A percentile compares a stretch with the other conserved stretches of the same genome.
Evolutionary conservation across 1,139 yeast species (phyloP).

Genomic region (Debaryomyces fabryi): DNA sequence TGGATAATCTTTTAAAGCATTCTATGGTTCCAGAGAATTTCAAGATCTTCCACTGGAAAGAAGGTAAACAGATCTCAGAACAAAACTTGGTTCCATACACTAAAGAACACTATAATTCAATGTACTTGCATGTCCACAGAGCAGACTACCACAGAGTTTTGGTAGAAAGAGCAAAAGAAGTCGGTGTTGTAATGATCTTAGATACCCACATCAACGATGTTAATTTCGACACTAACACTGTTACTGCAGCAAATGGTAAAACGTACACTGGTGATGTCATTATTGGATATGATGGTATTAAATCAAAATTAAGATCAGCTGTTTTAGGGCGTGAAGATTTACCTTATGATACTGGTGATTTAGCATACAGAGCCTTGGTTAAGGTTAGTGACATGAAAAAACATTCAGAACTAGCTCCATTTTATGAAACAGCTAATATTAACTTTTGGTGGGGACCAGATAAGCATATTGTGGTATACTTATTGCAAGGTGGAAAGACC

Average conservation of each 20-base stretch:
- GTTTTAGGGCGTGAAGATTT: conserved; percentile 21
- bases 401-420: conserved; percentile 25
- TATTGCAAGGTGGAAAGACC: conserved; percentile 20
- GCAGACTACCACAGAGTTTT: conserved; percentile 33
- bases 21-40: conserved; percentile 29
- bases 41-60: conserved; percentile 25
- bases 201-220: conserved; percentile 24
- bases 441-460: conserved; percentile 38
- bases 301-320: conserved; percentile 24
- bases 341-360: conserved; percentile 27
- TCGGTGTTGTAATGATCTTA: conserved; percentile 23
- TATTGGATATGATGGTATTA: conserved; percentile 42
- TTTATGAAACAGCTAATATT: conserved; percentile 28
- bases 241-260: conserved; percentile 25
- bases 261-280: conserved; percentile 31
- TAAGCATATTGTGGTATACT: conserved; percentile 33
- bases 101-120: conserved; percentile 22
- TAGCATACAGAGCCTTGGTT: conserved; percentile 29
- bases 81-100: conserved; percentile 26
- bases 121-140: conserved; percentile 29
- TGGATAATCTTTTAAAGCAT: conserved; percentile 20
- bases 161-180: conserved; percentile 25
- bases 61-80: conserved; percentile 24
- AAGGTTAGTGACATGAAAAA: conserved; percentile 21
- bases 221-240: conserved; percentile 24